Conservation (phyloP, 306 rosid species). For the Quercus agrifolia region DNA sequence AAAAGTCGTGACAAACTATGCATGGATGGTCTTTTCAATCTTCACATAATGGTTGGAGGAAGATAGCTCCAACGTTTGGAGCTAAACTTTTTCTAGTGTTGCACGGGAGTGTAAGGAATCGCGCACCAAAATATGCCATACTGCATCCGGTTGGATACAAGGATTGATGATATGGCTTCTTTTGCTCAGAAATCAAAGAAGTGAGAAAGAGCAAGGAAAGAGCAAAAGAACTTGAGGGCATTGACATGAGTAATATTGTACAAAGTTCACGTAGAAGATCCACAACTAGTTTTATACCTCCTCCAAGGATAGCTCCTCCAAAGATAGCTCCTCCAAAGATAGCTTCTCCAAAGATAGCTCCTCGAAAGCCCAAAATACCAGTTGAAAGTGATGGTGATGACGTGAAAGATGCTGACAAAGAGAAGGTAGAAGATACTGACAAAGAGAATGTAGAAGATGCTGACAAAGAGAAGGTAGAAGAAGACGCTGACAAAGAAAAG, state of each 20-base stretch:
- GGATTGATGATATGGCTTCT: conserved; percentile 10
- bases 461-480: too few species aligned
- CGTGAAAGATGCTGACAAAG: conserved; percentile 38
- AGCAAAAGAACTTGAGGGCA: conserved; percentile 96
- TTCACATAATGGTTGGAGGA: too few species aligned
- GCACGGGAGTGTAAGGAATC: conserved; percentile 8
- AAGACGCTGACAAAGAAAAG: conserved; percentile 37
- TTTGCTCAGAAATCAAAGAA: conserved; percentile 76
- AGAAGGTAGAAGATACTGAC: conserved; percentile 24
- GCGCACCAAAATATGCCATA: not conserved
- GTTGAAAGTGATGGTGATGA: conserved; percentile 56
- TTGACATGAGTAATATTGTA: conserved; percentile 85
- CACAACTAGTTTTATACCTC: conserved; percentile 53
- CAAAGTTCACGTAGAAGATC: conserved; percentile 87
- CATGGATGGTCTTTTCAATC: too few species aligned
- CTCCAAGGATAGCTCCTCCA: conserved; percentile 40
- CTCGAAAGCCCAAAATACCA: conserved; percentile 30
- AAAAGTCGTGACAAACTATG: too few species aligned
- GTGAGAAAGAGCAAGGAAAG: conserved; percentile 75
- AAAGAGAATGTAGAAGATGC: conserved; percentile 27
- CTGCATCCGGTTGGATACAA: not conserved
- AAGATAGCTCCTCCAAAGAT: too few species aligned
- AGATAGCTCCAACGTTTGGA: too few species aligned
- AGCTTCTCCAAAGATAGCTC: too few species aligned
- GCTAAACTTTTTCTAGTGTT: not conserved